Percentiles rank a stretch among this genome's conserved stretches.
Conservation (phyloP, 148 eudicot species). For the Persicaria maculosa region DNA sequence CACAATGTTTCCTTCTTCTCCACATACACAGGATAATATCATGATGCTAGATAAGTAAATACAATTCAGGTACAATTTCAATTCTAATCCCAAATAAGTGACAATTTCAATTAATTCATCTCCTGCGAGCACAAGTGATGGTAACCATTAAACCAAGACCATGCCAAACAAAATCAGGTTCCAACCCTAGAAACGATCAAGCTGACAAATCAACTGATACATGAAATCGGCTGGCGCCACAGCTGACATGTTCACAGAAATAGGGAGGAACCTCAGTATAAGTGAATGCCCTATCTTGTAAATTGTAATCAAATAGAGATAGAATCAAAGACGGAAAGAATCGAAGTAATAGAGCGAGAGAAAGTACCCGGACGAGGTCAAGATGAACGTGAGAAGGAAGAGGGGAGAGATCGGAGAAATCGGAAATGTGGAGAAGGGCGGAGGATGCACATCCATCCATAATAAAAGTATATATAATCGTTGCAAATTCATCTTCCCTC, state of each 20-base stretch:
- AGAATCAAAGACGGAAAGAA: background rate
- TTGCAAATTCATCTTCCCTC: conserved; percentile 3
- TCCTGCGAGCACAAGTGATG: too few relatives aligned
- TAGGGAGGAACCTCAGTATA: background rate
- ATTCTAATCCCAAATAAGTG: too few relatives aligned
- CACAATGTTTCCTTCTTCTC: too few relatives aligned
- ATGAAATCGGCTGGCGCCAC: background rate
- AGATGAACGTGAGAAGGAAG: conserved; percentile 76
- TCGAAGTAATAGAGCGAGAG: conserved; percentile 2
- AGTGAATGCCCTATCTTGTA: background rate
- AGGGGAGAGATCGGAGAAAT: conserved; percentile 57
- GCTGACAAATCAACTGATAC: background rate
- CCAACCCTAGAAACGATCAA: background rate
- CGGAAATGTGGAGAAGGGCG: conserved; percentile 56
- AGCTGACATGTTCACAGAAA: background rate
- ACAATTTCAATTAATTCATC: too few relatives aligned
- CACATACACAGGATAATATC: too few relatives aligned
- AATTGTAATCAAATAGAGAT: background rate
- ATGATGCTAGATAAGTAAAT: too few relatives aligned
- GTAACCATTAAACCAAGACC: too few relatives aligned
- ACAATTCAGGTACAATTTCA: too few relatives aligned
- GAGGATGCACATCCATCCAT: conserved; percentile 27
- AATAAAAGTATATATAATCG: background rate
- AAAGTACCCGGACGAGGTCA: conserved; percentile 55
- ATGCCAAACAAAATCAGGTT: background rate